Evolutionary conservation across 345 rosid species (phyloP), one percentile per base, ranked within the genome.

Genomic region (Eutrema yunnanense): DNA sequence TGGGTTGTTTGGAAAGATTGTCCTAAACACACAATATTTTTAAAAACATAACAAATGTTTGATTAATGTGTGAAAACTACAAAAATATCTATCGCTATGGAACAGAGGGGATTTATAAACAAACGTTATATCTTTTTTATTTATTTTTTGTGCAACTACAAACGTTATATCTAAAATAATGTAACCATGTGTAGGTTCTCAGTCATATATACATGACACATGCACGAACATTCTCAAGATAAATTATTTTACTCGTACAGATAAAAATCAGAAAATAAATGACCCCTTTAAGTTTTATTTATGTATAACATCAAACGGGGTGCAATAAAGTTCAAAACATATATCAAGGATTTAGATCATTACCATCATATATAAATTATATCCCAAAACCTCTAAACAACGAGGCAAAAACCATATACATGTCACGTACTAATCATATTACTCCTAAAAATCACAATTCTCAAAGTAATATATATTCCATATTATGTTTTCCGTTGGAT

Each of bases 361-460:
- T 46, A 53, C 36, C 42, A 69, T 46, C 4, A 69, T 53, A 62
- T 62, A 46, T 22, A 41, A 32, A 62, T 10, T 29, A 46, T 68
- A 75, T 46, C 59, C 79, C 71, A 44, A 76, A 69, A 69, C 79
- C 79, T 69, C 79, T 29, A 19, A 67, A 56, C 65, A 63, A 29
- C 59, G 75, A 76, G 79, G 79, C 65, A 76, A 69, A 69, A 75
- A 62, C 52, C 65, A 75, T 76, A 69, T 76, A 76, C 79, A 76
- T 69, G 75, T 62, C 74, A 55, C 46, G 60, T 55, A 69, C 75
- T 62, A 69, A 55, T 69, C 69, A 69, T 57, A 55, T 33, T 46
- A 69, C 53, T 65, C 65, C 74, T 69, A 75, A 62, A 74, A 76
- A 62, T 44, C 62, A 76, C 44, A 62, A 42, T 27, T 34, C 78